A percentile compares a stretch with the other conserved stretches of the same genome.
Conservation (phyloP, 2,329 filamentous ascomycete species). For the Chalaropsis ovoidea region DNA sequence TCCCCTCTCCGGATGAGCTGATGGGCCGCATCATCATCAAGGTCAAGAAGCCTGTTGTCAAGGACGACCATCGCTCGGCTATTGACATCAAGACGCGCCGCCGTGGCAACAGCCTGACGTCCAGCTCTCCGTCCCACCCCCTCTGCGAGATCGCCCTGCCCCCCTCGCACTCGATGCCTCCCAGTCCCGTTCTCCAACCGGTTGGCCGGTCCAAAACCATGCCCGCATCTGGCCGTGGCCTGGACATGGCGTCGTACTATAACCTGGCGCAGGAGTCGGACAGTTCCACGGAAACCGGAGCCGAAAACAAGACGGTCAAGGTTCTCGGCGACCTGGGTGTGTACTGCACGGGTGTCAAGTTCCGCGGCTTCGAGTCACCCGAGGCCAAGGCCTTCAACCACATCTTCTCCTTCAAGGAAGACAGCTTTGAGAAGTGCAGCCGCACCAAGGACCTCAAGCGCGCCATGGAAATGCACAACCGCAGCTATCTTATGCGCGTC, state of each 20-base stretch:
- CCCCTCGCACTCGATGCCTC: constrained; percentile 42
- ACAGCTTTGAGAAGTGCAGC: constrained; percentile 72
- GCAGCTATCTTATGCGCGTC: constrained; percentile 82
- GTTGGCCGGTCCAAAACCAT: constrained; percentile 15
- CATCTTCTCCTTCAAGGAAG: constrained; percentile 89
- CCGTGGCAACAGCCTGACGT: constrained; percentile 64
- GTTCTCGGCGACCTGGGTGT: constrained; percentile 78
- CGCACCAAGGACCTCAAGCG: constrained; percentile 65
- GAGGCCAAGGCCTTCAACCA: constrained; percentile 87
- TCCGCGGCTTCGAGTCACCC: constrained; percentile 63
- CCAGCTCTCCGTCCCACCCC: constrained; percentile 48
- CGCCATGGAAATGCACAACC: constrained; percentile 79
- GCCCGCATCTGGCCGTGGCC: background rate
- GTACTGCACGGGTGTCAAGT: constrained; percentile 65
- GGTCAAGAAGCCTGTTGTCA: constrained; percentile 64
- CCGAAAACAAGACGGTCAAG: constrained; percentile 75
- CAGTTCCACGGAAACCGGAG: constrained; percentile 45
- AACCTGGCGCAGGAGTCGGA: constrained; percentile 73
- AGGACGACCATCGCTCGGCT: constrained; percentile 31
- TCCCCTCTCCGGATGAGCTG: constrained; percentile 80
- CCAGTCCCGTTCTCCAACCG: constrained; percentile 45
- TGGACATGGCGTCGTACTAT: constrained; percentile 27
- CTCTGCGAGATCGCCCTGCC: constrained; percentile 46
- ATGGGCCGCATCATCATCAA: constrained; percentile 82
- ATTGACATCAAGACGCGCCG: constrained; percentile 41